These are phyloP conservation scores for Ophiostoma pallidulum DNA, from an alignment of 2,329 filamentous ascomycete genomes.

Conservation along the genomic window DNA sequence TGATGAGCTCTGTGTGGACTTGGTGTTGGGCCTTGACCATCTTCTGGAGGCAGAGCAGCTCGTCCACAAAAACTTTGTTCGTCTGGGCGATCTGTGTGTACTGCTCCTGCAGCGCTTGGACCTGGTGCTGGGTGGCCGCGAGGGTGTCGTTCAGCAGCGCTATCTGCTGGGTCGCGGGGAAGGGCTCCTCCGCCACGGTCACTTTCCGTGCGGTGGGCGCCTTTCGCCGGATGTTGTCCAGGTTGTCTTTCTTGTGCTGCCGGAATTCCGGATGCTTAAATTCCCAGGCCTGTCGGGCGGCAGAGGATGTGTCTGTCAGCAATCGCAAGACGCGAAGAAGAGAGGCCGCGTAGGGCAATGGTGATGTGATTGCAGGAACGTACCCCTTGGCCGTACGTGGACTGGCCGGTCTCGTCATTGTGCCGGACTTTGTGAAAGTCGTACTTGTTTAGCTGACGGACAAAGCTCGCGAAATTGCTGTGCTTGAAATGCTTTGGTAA, in stretches of 20 bases:
- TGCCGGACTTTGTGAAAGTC: slow-evolving; percentile 95
- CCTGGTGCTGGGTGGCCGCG: slow-evolving; percentile 82
- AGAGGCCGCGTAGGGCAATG: background rate
- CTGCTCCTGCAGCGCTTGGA: slow-evolving; percentile 76
- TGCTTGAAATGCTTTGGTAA: slow-evolving; percentile 98
- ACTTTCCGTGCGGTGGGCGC: slow-evolving; percentile 81
- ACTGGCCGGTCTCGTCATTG: slow-evolving; percentile 75
- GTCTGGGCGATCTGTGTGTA: slow-evolving; percentile 66
- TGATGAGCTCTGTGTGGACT: slow-evolving; percentile 48
- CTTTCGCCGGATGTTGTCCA: slow-evolving; percentile 94
- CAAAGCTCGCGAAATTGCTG: slow-evolving; percentile 96
- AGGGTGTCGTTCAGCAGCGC: slow-evolving; percentile 82
- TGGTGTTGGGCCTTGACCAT: slow-evolving; percentile 49
- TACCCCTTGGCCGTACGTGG: slow-evolving; percentile 73
- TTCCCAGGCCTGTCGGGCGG: slow-evolving; percentile 63
- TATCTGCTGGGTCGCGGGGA: slow-evolving; percentile 76
- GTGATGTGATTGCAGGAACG: slow-evolving; percentile 5
- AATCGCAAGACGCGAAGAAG: slow-evolving; percentile 16
- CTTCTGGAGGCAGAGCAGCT: slow-evolving; percentile 52
- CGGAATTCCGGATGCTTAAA: slow-evolving; percentile 97
- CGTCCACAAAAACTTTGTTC: slow-evolving; percentile 52
- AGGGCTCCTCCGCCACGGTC: slow-evolving; percentile 53
- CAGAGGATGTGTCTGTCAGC: slow-evolving; percentile 3
- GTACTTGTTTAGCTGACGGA: slow-evolving; percentile 51
- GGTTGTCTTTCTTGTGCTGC: slow-evolving; percentile 86